A percentile compares a stretch with the other conserved stretches of the same genome.
Evolutionary conservation across 192 early-diverging fungal species (phyloP).

Genomic region (Linnemannia schmuckeri): DNA sequence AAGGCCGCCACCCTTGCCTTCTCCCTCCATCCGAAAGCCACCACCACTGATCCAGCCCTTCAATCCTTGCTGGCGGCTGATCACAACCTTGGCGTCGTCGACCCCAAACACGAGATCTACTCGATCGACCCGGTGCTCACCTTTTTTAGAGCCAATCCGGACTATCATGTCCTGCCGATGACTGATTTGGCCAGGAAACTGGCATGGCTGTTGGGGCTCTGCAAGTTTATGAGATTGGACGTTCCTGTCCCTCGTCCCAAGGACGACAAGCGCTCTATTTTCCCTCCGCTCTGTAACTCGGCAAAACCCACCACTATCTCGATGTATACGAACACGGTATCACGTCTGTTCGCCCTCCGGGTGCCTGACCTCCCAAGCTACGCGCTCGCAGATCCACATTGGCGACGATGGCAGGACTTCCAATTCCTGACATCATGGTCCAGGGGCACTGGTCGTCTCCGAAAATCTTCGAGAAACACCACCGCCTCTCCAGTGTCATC

Average conservation of each 20-base stretch:
- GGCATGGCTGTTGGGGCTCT: too few relatives aligned
- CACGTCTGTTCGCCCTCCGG: not conserved
- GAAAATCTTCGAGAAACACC: constrained; percentile 27
- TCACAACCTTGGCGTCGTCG: not conserved
- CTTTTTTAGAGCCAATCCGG: too few relatives aligned
- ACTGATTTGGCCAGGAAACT: too few relatives aligned
- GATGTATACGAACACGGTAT: not conserved
- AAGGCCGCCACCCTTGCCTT: constrained; percentile 21
- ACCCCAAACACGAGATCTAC: too few relatives aligned
- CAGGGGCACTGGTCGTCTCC: constrained; percentile 29
- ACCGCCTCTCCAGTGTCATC: constrained; percentile 7
- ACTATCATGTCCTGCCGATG: too few relatives aligned
- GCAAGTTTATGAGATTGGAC: too few relatives aligned
- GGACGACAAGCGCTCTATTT: too few relatives aligned
- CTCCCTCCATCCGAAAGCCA: not conserved
- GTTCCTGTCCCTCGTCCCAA: too few relatives aligned
- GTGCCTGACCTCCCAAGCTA: constrained; percentile 1
- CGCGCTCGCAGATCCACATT: constrained; percentile 9
- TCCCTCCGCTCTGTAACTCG: too few relatives aligned
- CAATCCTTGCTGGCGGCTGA: not conserved
- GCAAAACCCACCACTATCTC: too few relatives aligned
- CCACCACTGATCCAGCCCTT: not conserved
- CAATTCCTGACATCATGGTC: constrained; percentile 20
- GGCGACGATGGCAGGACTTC: constrained; percentile 5
- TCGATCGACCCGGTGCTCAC: too few relatives aligned